Percentiles rank a stretch among this genome's conserved stretches.
Evolutionary conservation across 2,329 filamentous ascomycete genomes (phyloP).

Genomic region (Cordyceps sp.): DNA sequence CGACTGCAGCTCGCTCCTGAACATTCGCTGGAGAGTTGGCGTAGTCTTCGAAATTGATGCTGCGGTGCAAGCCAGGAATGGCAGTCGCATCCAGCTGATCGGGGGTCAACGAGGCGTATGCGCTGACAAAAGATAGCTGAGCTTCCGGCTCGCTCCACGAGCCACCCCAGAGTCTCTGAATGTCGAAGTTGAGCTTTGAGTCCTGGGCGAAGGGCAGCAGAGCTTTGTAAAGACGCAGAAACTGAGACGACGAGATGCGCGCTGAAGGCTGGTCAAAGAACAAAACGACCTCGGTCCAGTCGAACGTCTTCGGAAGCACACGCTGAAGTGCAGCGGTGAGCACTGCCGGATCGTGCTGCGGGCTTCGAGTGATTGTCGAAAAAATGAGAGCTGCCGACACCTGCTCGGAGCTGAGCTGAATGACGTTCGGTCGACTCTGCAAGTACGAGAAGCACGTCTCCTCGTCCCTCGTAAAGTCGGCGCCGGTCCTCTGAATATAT

Average conservation of each 20-base stretch:
- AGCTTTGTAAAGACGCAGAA: conserved; percentile 65
- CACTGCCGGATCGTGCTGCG: conserved; percentile 31
- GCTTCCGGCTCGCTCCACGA: conserved; percentile 75
- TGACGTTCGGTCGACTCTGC: conserved; percentile 30
- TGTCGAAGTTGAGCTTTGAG: conserved; percentile 43
- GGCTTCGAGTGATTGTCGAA: conserved; percentile 39
- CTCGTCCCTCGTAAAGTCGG: conserved; percentile 57
- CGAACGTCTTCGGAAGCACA: conserved; percentile 45
- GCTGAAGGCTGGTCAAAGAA: conserved; percentile 69
- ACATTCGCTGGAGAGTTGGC: conserved; percentile 30
- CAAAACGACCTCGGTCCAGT: conserved; percentile 55
- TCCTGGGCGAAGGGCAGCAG: conserved; percentile 54
- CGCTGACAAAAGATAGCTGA: conserved; percentile 84
- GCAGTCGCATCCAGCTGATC: conserved; percentile 69
- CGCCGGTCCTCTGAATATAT: conserved; percentile 58
- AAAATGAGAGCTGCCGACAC: conserved; percentile 66
- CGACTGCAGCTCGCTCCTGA: conserved; percentile 36
- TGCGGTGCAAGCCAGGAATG: conserved; percentile 65
- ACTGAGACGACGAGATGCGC: conserved; percentile 62
- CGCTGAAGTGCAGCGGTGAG: conserved; percentile 47
- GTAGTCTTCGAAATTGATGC: conserved; percentile 51
- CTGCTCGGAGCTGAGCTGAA: conserved; percentile 64
- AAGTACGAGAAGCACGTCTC: conserved; percentile 44
- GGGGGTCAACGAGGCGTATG: conserved; percentile 61
- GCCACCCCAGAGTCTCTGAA: conserved; percentile 83